phyloP scores from a whole-genome alignment of 1,284 basidiomycete species.

The Rhizoctonia solani region DNA sequence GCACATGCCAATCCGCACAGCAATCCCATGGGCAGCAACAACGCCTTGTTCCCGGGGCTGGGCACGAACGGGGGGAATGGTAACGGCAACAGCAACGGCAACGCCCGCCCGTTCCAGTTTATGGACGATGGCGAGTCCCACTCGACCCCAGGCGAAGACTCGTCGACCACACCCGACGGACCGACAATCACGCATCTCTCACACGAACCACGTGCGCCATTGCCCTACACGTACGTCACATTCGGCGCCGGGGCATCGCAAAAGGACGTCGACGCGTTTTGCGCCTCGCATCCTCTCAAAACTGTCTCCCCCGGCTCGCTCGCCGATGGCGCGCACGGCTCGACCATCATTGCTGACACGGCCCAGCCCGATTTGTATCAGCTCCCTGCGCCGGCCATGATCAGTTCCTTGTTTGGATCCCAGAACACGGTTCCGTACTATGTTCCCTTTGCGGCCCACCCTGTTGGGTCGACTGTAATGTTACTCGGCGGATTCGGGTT shows the following conservation, averaged over 20 bases:
- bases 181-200: conserved; percentile 17
- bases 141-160: too few relatives aligned
- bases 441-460: conserved; percentile 65
- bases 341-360: conserved; percentile 14
- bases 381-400: too few relatives aligned
- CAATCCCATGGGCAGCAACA: not conserved
- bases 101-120: conserved; percentile 1
- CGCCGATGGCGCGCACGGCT: not conserved
- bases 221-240: conserved; percentile 73
- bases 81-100: too few relatives aligned
- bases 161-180: too few relatives aligned
- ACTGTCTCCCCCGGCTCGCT: conserved; percentile 49
- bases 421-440: conserved; percentile 80
- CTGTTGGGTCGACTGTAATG: conserved; percentile 71
- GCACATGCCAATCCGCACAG: conserved; percentile 15
- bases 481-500: conserved; percentile 90
- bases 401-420: too few relatives aligned
- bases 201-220: conserved; percentile 47
- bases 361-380: conserved; percentile 15
- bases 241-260: conserved; percentile 82
- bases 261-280: conserved; percentile 79
- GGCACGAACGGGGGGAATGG: too few relatives aligned
- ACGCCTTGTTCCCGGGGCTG: too few relatives aligned
- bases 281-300: conserved; percentile 68
- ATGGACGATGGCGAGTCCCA: not conserved